Evolutionary conservation across 2,329 filamentous ascomycete genomes (phyloP), one percentile per base, ranked within the genome.

Genomic region (Blastomyces gilchristii): DNA sequence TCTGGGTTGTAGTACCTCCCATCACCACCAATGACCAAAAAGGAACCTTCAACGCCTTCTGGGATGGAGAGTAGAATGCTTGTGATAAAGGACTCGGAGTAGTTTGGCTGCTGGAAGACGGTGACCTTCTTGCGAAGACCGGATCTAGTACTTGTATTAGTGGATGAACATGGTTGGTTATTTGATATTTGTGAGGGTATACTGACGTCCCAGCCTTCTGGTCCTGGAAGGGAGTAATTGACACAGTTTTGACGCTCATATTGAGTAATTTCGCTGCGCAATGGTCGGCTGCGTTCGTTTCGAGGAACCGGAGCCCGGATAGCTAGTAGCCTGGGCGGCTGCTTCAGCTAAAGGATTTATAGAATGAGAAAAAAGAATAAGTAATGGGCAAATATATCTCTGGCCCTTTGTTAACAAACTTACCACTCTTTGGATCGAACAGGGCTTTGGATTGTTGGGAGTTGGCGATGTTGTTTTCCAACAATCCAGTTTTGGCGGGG

Each of bases 181-280:
- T 41, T 53, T 18, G 66, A 66, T 66, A 67, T 68, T 69, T 56
- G 45, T 60, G 57, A 58, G 59, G 49, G 43, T 52, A 45, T 41
- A 91, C 93, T 79, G 86, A 97, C 93, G 93, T 97, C 85, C 93
- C 93, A 68, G 93, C 91, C 84, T 99, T 99, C 85, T 99, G 94
- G 84, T 97, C 94, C 68, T 88, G 83, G 79, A 94, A 97, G 65
- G 92, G 85, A 77, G 86, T 86, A 77, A 96, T 86, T 70, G 88
- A 84, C 72, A 97, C 89, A 62, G 88, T 90, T 78, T 90, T 84
- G 78, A 87, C 79, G 75, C 81, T 84, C 91, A 96, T 94, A 73
- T 67, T 83, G 74, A 67, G 65, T 62, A 28, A 49, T 18, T 41
- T 50, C 11, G 34, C 34, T 53, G 59, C 28, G n/a, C 39, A 59